Conservation (phyloP, 1,284 basidiomycete genomes). For the Ceratobasidium sp. region DNA sequence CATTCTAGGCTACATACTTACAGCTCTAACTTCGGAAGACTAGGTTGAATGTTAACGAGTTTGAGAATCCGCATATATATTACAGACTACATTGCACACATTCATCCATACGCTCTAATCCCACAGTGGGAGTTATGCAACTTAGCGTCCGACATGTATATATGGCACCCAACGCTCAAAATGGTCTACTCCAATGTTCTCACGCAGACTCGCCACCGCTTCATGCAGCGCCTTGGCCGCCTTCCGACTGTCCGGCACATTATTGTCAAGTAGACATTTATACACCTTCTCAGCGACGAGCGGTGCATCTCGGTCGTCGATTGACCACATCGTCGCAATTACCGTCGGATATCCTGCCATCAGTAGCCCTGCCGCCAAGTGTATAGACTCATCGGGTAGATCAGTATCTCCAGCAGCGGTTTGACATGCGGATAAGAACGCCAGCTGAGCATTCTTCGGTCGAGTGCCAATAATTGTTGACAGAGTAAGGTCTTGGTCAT, state of each 20-base stretch:
- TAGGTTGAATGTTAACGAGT: no score
- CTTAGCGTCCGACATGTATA: conserved; percentile 9
- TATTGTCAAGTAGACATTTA: neutral
- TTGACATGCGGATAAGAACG: conserved; percentile 8
- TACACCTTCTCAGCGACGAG: neutral
- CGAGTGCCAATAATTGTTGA: neutral
- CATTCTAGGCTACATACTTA: no score
- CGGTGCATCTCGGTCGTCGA: conserved; percentile 8
- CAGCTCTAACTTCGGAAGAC: no score
- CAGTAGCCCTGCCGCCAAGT: conserved; percentile 43
- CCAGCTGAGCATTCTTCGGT: neutral
- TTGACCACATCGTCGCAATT: conserved; percentile 21
- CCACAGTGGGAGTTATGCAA: no score
- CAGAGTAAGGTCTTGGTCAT: neutral
- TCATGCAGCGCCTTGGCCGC: conserved; percentile 5
- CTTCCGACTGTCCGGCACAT: conserved; percentile 5
- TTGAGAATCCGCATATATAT: no score
- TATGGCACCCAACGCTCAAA: conserved; percentile 14
- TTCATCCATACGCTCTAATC: no score
- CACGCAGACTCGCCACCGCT: neutral
- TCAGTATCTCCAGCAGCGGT: conserved; percentile 40
- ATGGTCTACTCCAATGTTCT: neutral
- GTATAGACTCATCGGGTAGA: conserved; percentile 46
- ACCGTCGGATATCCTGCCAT: conserved; percentile 44
- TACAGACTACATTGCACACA: no score